phyloP scores from a whole-genome alignment of 2,329 filamentous ascomycete species.

The Stachybotrys elegans region DNA sequence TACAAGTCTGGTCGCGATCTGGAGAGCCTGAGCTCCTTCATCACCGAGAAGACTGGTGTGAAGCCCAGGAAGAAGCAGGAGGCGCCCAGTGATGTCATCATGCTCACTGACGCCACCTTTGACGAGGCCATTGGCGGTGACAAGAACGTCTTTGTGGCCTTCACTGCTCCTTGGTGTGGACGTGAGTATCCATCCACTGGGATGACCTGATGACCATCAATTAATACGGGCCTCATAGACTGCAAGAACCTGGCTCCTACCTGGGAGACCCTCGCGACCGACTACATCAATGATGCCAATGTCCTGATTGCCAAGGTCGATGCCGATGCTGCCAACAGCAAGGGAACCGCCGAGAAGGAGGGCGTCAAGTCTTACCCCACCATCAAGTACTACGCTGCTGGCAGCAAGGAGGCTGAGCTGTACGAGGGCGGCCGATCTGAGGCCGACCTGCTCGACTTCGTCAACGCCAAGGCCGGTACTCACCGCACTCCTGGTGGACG shows the following conservation, averaged over 20 bases:
- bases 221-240: constrained; percentile 50
- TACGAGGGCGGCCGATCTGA: constrained; percentile 78
- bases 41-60: constrained; percentile 80
- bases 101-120: constrained; percentile 78
- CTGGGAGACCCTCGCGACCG: constrained; percentile 82
- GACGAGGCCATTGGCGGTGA: constrained; percentile 72
- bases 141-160: constrained; percentile 89
- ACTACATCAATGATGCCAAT: constrained; percentile 71
- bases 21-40: constrained; percentile 75
- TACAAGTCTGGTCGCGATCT: constrained; percentile 86
- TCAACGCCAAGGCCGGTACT: constrained; percentile 87
- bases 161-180: constrained; percentile 97
- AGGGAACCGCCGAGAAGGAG: constrained; percentile 69
- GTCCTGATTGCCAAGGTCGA: constrained; percentile 95
- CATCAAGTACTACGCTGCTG: constrained; percentile 95
- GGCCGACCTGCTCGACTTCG: constrained; percentile 68
- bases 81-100: constrained; percentile 68
- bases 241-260: constrained; percentile 90
- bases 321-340: constrained; percentile 81
- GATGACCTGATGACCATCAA: not conserved
- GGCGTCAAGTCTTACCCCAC: constrained; percentile 87
- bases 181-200: constrained; percentile 58
- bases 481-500: constrained; percentile 78
- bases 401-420: constrained; percentile 62
- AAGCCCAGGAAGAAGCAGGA: constrained; percentile 73